Evolutionary conservation across 768 basidiomycete species (phyloP), one percentile per base, ranked within the genome.

Genomic region (Pulveroboletus sp.): DNA sequence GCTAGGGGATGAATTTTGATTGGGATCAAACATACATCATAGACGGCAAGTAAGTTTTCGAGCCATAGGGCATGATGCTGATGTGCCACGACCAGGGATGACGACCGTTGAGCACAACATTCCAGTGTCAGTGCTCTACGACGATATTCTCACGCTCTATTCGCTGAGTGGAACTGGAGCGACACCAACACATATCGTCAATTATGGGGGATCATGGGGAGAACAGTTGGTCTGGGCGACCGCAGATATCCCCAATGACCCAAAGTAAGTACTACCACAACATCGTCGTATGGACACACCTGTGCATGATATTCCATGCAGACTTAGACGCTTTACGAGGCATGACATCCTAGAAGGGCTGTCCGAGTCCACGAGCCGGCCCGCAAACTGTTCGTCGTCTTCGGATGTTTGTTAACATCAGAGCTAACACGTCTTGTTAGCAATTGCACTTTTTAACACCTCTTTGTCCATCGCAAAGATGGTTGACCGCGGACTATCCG

Each of bases 11-110:
- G 85, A 86, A 84, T 59, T 80, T 74, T 27, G 86, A 89, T 57
- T 89, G 86, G 86, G 85, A 88, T 57, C 65, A 81, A 56, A 86
- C 86, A 0, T 89, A 87, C 56, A 86, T 88, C 48, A 68, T 86
- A n/a, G 86, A 89, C 58, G 86, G 86, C 81, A 51, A 51, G 70
- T 54, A n/a, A 33, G 28, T 9, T 18, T 6, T n/a, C 6, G 37
- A 47, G n/a, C 5, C 24, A 6, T 7, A 14, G 11, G 31, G 21
- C n/a, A 37, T n/a, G 17, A 24, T 11, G 24, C 51, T 50, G 39
- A 43, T 42, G 27, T 32, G 18, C 27, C 17, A 9, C 17, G 32
- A 38, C 30, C 45, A 86, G 84, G 84, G 15, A 87, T 86, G 85
- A 86, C 86, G 2, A 86, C 86, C 2, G 68, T 88, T 9, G 86